These are phyloP conservation scores for Coffea eugenioides DNA, from an alignment of 257 asterid species.

Conservation along the genomic window DNA sequence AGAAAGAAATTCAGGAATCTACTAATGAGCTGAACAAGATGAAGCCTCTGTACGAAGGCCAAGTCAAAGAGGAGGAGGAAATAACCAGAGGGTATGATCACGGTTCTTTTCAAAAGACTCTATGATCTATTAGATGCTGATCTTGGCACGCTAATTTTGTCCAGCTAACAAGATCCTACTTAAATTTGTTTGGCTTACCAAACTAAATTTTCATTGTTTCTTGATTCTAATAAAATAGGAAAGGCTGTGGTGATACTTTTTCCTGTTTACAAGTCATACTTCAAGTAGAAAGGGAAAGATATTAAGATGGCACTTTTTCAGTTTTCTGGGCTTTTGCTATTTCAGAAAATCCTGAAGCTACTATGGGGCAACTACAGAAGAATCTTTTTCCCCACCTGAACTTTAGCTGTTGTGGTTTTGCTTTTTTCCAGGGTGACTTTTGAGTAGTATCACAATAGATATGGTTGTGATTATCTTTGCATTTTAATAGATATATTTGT, in stretches of 20 bases:
- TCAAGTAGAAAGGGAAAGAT: neutral
- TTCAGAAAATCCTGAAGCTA: neutral
- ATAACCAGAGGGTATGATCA: constrained; percentile 71
- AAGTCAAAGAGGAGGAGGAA: constrained; percentile 76
- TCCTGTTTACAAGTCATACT: neutral
- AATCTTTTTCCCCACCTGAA: neutral
- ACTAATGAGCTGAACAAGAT: constrained; percentile 56
- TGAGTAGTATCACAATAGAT: neutral
- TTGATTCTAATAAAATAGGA: neutral
- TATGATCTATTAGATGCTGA: neutral
- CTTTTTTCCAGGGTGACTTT: neutral
- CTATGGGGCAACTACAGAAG: neutral
- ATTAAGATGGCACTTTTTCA: neutral
- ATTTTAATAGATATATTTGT: neutral
- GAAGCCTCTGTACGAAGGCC: constrained; percentile 58
- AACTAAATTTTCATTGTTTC: neutral
- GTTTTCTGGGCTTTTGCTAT: neutral
- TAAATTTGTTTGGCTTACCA: neutral
- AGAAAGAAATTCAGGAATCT: constrained; percentile 73
- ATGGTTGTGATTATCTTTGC: neutral
- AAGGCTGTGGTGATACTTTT: neutral
- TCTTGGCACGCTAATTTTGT: neutral
- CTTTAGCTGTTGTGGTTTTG: neutral
- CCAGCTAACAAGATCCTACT: neutral
- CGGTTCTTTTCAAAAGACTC: neutral